Percentiles rank a stretch among this genome's conserved stretches.
These are phyloP conservation scores for Solanum gracilifrons DNA, from an alignment of 257 asterid genomes.

Conservation along the genomic window DNA sequence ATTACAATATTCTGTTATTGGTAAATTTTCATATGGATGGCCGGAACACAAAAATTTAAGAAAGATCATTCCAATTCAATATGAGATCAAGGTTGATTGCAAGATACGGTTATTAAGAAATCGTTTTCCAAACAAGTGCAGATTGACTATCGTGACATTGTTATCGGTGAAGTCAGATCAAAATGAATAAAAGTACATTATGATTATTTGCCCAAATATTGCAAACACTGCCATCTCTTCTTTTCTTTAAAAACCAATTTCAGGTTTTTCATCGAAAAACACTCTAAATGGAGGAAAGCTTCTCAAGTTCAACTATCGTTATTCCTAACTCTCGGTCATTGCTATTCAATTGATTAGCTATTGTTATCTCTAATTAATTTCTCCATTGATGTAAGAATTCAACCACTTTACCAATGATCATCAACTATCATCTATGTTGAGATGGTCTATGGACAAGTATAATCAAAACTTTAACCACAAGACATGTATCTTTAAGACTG, in stretches of 20 bases:
- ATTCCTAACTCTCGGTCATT: too few relatives aligned
- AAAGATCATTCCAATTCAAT: neutral
- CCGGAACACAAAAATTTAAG: neutral
- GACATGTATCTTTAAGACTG: neutral
- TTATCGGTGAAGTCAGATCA: neutral
- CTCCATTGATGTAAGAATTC: too few relatives aligned
- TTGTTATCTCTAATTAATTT: too few relatives aligned
- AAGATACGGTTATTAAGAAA: neutral
- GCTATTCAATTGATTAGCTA: too few relatives aligned
- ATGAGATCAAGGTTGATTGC: neutral
- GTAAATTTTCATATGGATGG: neutral
- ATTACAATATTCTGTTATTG: neutral
- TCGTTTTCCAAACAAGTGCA: neutral
- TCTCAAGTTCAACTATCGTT: too few relatives aligned
- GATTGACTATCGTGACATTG: neutral
- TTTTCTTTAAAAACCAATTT: too few relatives aligned
- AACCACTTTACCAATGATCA: too few relatives aligned
- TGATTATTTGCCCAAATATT: neutral
- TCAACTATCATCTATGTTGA: too few relatives aligned
- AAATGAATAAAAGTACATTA: neutral
- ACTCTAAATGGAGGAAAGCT: too few relatives aligned
- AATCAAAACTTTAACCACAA: too few relatives aligned
- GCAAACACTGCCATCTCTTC: neutral
- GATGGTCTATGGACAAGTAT: too few relatives aligned
- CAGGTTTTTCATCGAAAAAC: too few relatives aligned